phyloP scores from a whole-genome alignment of 2,329 filamentous ascomycete genomes.

The Didymella segeticola region DNA sequence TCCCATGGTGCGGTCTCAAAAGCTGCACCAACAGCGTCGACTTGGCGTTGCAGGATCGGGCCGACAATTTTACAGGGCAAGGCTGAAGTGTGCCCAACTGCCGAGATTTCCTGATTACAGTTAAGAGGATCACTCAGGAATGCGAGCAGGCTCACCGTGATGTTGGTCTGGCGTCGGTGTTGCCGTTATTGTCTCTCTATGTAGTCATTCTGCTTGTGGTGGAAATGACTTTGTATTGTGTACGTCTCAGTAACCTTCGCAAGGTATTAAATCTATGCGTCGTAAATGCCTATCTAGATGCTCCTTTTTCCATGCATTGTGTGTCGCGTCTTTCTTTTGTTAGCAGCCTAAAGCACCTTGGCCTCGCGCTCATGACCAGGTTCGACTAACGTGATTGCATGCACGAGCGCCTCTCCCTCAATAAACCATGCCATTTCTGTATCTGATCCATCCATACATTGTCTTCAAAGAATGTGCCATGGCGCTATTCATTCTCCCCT shows the following conservation, averaged over 20 bases:
- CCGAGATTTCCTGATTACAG: background rate
- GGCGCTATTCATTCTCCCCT: background rate
- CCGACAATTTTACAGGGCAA: slow-evolving; percentile 16
- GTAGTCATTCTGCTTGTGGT: background rate
- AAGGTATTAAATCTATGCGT: background rate
- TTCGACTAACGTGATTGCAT: background rate
- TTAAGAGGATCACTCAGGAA: background rate
- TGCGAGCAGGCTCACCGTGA: background rate
- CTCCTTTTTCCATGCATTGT: background rate
- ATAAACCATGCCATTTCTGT: background rate
- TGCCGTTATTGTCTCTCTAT: background rate
- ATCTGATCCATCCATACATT: background rate
- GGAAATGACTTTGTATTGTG: background rate
- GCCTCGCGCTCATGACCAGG: background rate
- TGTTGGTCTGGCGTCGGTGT: background rate
- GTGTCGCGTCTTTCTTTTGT: background rate
- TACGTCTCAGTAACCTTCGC: background rate
- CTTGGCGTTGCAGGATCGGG: background rate
- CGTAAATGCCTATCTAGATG: background rate
- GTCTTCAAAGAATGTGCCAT: background rate
- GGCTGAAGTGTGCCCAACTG: background rate
- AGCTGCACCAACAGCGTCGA: too few species aligned
- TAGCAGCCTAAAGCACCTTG: background rate
- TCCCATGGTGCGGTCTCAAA: too few species aligned
- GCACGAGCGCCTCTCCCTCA: background rate